These are phyloP conservation scores for Ulota crispa DNA, from an alignment of 225 moss, liverwort and hornwort species.

Conservation along the genomic window DNA sequence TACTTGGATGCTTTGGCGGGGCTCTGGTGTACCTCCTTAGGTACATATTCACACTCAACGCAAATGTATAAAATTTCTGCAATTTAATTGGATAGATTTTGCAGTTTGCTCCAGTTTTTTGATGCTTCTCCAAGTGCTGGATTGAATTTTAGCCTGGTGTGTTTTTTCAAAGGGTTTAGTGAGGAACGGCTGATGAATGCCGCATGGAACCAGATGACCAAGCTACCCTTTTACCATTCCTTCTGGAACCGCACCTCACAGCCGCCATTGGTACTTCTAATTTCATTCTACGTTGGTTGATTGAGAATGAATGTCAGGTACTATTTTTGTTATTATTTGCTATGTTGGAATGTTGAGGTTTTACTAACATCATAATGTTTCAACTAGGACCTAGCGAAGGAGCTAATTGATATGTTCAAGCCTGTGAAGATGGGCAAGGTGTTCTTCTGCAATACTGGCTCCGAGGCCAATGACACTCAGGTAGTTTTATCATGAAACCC, in stretches of 20 bases:
- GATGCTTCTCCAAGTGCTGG: background rate
- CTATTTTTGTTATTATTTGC: background rate
- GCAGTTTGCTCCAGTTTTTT: background rate
- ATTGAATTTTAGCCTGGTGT: background rate
- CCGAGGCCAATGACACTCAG: slow-evolving; percentile 95
- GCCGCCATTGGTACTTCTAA: slow-evolving; percentile 62
- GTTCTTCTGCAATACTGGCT: slow-evolving; percentile 85
- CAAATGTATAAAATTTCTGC: background rate
- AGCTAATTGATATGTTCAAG: slow-evolving; percentile 65
- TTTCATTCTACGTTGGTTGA: background rate
- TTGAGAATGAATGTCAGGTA: background rate
- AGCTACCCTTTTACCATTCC: slow-evolving; percentile 93
- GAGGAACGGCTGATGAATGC: slow-evolving; percentile 86
- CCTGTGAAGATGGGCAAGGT: slow-evolving; percentile 86
- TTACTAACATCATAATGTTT: background rate
- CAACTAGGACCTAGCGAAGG: slow-evolving; percentile 48
- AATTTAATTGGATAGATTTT: background rate
- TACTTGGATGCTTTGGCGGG: slow-evolving; percentile 93
- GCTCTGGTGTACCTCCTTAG: slow-evolving; percentile 88
- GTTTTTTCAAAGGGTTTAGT: slow-evolving; percentile 63
- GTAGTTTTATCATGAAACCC: slow-evolving; percentile 26
- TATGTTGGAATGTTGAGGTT: background rate
- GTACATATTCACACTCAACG: slow-evolving; percentile 31
- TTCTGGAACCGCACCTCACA: slow-evolving; percentile 97
- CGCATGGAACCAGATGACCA: slow-evolving; percentile 71